Evolutionary conservation across 192 early-diverging fungal genomes (phyloP), one percentile per base, ranked within the genome.

Genomic region (Entophlyctis luteolus): DNA sequence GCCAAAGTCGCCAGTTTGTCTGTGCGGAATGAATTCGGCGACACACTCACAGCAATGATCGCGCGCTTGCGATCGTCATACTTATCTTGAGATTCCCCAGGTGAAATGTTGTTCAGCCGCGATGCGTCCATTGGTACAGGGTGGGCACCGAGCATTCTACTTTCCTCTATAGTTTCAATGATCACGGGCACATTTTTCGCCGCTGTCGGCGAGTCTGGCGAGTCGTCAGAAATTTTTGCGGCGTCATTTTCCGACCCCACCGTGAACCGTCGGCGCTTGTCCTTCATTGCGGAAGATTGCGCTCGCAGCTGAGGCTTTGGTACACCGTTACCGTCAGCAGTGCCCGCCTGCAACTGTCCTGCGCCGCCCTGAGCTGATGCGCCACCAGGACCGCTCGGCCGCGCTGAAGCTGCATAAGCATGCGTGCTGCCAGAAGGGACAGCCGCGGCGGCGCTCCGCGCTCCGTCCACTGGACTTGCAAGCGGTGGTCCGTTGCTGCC

Each of bases 201-300:
- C 42, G 25, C 25, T 50, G 72, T 5, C 27, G 29, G 42, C 68
- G 68, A 72, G 14, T n/a, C n/a, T n/a, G n/a, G n/a, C n/a, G n/a
- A n/a, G n/a, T n/a, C n/a, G n/a, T n/a, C n/a, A n/a, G n/a, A n/a
- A n/a, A n/a, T n/a, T n/a, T n/a, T n/a, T n/a, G n/a, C n/a, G 38
- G 77, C 68, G 27, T 82, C 80, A 14, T 72, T 73, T 27, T 83
- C 81, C 28, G 59, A 67, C n/a, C 81, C 81, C 42, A 79, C 78
- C 1, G 78, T 80, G 69, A 78, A 78, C 0, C 78, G 76, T 10
- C 81, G 71, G 29, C 67, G 55, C 5, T 73, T 65, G 47, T 60
- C 52, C 3, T 36, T 56, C 0, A 34, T 34, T 29, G 31, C 65
- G 4, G 56, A 53, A 16, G 28, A 3, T 42, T 73, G 65, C 3